Base-by-base conservation (phyloP, 306 rosid species). In the Casuarina equisetifolia region DNA sequence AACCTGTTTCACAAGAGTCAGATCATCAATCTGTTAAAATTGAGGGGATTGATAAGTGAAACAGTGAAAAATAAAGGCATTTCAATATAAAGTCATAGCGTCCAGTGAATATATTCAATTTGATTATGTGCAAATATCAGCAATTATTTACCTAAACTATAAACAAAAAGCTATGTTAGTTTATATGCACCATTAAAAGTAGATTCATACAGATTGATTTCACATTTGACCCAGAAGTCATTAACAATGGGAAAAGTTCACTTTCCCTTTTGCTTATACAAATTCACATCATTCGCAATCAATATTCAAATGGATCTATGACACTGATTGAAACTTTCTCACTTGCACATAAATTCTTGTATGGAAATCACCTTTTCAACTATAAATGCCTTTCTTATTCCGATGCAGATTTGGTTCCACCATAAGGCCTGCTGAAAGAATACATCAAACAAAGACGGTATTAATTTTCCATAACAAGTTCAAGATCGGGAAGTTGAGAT, bases 351-450 rank as follows among this genome's bases (percentile, higher is more conserved):
- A 76, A 35, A 35, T 49, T 69, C 32, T 6, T 12, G 58, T 36
- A 4, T 40, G 10, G 19, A 20, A 20, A 45, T 77, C 58, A 46
- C 76, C 81, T 82, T 58, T 46, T 83, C 83, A 88, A 76, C 81
- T 82, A 15, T 85, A 81, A 73, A 66, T 85, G 84, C 57, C 76
- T 74, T 82, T 83, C 89, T 72, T 86, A 82, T 76, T 86, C 96
- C 93, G 86, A 79, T 87, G 75, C 53, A 74, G 19, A 81, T 77
- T 9, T 32, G 81, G 66, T 68, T 90, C 95, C 45, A 25, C 85
- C 86, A 52, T 70, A 87, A 35, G 85, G 79, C 74, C 92, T 86
- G 90, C 84, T 74, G 72, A 80, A 73, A 16, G 11, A 58, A 72
- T 36, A 66, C 68, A 83, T 36, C 40, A 69, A 17, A 70, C 53